Evolutionary conservation across 1,284 basidiomycete species (phyloP).

Genomic region (Sanghuangporus sanghuang): DNA sequence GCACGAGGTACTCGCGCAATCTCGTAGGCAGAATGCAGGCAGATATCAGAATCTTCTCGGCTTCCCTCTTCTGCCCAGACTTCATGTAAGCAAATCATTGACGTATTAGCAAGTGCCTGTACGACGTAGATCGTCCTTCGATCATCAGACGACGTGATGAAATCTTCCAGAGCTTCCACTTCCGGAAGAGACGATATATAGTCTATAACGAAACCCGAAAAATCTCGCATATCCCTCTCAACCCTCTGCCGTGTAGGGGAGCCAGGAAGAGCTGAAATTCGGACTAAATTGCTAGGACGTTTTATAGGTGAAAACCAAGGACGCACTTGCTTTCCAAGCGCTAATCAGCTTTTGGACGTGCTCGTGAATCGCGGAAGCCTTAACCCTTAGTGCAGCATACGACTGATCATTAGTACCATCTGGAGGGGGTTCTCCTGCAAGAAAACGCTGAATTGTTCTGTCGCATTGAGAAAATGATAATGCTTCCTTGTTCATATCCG

Average conservation of each 20-base stretch:
- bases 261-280: neutral
- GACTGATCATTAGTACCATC: neutral
- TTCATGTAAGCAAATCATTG: conserved; percentile 33
- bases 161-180: conserved; percentile 17
- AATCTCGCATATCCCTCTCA: neutral
- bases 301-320: neutral
- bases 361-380: conserved; percentile 5
- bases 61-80: conserved; percentile 24
- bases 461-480: neutral
- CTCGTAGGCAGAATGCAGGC: conserved; percentile 20
- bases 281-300: neutral
- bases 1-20: neutral
- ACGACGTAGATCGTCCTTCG: conserved; percentile 24
- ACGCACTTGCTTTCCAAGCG: neutral
- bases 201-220: conserved; percentile 25
- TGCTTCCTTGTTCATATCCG: neutral
- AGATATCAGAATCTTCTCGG: conserved; percentile 22
- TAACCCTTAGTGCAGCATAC: conserved; percentile 1
- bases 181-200: conserved; percentile 26
- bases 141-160: conserved; percentile 16
- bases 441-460: conserved; percentile 10
- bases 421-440: neutral
- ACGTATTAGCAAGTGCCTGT: conserved; percentile 28
- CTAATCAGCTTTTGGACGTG: neutral
- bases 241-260: neutral